These are phyloP conservation scores for Pichia scutulata DNA, from an alignment of 805 yeast genomes.

Conservation along the genomic window DNA sequence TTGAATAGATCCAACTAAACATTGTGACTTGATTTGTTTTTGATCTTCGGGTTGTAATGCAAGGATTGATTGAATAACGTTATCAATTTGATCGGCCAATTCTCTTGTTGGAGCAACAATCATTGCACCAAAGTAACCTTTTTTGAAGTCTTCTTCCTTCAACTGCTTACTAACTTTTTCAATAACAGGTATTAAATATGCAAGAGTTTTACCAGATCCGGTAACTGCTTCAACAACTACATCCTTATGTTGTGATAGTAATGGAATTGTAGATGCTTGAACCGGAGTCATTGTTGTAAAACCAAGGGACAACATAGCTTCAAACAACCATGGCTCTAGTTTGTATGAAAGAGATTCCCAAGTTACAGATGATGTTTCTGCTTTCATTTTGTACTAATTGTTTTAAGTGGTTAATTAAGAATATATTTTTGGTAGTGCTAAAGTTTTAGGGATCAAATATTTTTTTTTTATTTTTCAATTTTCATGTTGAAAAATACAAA, in stretches of 20 bases:
- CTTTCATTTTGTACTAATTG: not conserved
- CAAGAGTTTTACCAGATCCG: constrained; percentile 96
- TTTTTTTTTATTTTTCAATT: not conserved
- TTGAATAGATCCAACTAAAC: constrained; percentile 56
- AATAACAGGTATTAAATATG: constrained; percentile 76
- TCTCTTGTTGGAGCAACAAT: constrained; percentile 66
- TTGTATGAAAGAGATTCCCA: constrained; percentile 53
- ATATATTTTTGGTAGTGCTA: too few species aligned
- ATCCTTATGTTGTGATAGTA: constrained; percentile 77
- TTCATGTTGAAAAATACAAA: not conserved
- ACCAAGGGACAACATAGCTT: constrained; percentile 69
- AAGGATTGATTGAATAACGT: constrained; percentile 55
- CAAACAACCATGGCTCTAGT: constrained; percentile 61
- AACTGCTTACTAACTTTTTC: constrained; percentile 45
- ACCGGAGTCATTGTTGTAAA: constrained; percentile 89
- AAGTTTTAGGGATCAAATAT: too few species aligned
- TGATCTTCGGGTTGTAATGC: constrained; percentile 45
- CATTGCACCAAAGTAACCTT: constrained; percentile 65
- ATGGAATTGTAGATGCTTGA: constrained; percentile 90
- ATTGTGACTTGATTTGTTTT: constrained; percentile 42
- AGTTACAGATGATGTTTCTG: constrained; percentile 35
- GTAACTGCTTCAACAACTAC: constrained; percentile 97
- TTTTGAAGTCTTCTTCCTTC: constrained; percentile 30
- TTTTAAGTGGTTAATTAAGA: too few species aligned
- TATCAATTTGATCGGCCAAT: constrained; percentile 59